Evolutionary conservation across 1,139 yeast genomes (phyloP).

Genomic region (Saccharomycopsis hybrid): DNA sequence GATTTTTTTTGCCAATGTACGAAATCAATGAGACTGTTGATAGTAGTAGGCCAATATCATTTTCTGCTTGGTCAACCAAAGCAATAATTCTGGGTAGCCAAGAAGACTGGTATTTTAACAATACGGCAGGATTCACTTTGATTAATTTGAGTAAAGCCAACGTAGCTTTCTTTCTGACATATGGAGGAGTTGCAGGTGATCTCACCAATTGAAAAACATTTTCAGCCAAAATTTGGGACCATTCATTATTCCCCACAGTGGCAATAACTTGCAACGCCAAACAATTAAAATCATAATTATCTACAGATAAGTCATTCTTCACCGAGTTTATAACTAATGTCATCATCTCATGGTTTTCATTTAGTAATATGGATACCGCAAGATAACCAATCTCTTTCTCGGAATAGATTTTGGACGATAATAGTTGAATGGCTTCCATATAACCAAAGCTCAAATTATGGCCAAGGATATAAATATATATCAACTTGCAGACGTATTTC

Average conservation of each 20-base stretch:
- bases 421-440: constrained; percentile 53
- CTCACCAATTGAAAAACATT: constrained; percentile 65
- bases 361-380: constrained; percentile 53
- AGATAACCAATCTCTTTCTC: constrained; percentile 86
- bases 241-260: constrained; percentile 40
- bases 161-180: constrained; percentile 66
- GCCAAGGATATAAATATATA: constrained; percentile 65
- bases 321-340: constrained; percentile 42
- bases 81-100: constrained; percentile 77
- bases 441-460: constrained; percentile 62
- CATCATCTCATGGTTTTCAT: constrained; percentile 36
- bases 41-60: constrained; percentile 59
- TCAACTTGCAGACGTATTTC: constrained; percentile 78
- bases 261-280: constrained; percentile 75
- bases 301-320: constrained; percentile 46
- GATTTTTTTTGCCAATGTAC: constrained; percentile 47
- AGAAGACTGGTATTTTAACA: constrained; percentile 42
- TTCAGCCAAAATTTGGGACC: constrained; percentile 50
- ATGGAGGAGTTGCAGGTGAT: constrained; percentile 60
- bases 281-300: constrained; percentile 55
- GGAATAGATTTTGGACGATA: constrained; percentile 50
- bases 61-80: constrained; percentile 41
- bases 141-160: constrained; percentile 52
- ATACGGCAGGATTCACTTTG: constrained; percentile 36
- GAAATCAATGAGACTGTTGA: constrained; percentile 64